Evolutionary conservation across 805 yeast species (phyloP).

Genomic region (Cyberlindnera samutprakarnensis): DNA sequence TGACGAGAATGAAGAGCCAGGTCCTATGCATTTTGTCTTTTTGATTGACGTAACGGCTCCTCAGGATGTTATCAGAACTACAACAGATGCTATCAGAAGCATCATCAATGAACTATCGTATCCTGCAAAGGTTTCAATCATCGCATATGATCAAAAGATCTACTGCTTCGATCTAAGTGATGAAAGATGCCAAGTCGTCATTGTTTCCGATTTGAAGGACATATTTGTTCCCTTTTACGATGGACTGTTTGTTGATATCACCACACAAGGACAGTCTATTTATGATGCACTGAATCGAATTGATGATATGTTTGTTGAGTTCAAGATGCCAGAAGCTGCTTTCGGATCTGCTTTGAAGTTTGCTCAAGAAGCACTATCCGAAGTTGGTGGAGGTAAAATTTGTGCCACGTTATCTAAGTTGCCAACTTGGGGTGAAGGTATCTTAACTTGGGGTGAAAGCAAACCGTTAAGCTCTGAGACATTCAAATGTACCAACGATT

Average conservation of each 20-base stretch:
- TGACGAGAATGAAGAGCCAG: conserved; percentile 30
- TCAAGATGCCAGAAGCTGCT: conserved; percentile 49
- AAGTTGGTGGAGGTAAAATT: conserved; percentile 80
- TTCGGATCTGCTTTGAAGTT: conserved; percentile 74
- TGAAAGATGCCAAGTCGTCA: conserved; percentile 44
- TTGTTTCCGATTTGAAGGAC: conserved; percentile 65
- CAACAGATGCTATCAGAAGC: conserved; percentile 63
- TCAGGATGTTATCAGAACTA: conserved; percentile 51
- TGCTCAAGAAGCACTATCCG: conserved; percentile 53
- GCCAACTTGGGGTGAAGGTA: conserved; percentile 81
- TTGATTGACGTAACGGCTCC: conserved; percentile 64
- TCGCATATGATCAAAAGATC: conserved; percentile 65
- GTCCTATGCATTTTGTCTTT: conserved; percentile 61
- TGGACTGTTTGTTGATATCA: conserved; percentile 78
- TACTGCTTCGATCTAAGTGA: conserved; percentile 68
- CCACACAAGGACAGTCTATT: conserved; percentile 53
- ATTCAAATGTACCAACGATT: conserved; percentile 52
- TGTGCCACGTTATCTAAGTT: conserved; percentile 56
- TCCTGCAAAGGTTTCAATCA: conserved; percentile 47
- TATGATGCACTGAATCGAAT: conserved; percentile 60
- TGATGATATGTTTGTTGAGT: conserved; percentile 36
- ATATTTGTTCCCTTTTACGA: conserved; percentile 74
- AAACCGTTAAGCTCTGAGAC: conserved; percentile 37
- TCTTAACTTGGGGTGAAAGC: conserved; percentile 29
- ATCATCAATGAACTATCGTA: conserved; percentile 28